Evolutionary conservation across 176 grass and related monocot species (phyloP).

Genomic region (Chloris gayana): DNA sequence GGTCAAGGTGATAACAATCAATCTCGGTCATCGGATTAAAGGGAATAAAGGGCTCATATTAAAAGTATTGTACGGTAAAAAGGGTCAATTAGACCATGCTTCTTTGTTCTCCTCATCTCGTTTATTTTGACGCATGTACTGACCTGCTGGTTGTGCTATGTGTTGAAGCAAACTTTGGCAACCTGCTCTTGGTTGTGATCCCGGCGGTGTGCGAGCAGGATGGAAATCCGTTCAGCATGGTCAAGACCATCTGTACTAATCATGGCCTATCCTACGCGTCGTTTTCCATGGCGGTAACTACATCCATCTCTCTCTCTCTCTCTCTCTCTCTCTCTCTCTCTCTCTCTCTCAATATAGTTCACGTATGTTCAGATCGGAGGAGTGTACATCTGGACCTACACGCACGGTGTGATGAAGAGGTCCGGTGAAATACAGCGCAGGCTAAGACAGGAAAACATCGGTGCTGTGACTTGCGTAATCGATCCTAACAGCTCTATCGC

Average conservation of each 20-base stretch:
- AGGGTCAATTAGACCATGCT: too few species aligned
- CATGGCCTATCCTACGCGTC: conserved; percentile 68
- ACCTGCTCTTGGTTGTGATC: conserved; percentile 63
- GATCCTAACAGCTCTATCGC: not conserved
- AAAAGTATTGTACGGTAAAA: too few species aligned
- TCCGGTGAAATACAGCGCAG: conserved; percentile 39
- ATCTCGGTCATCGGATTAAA: too few species aligned
- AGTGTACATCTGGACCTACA: conserved; percentile 73
- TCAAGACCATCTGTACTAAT: too few species aligned
- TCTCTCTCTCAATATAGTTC: too few species aligned
- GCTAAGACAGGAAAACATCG: not conserved
- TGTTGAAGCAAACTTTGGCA: conserved; percentile 64
- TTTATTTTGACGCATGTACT: not conserved
- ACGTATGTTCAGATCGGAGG: conserved; percentile 50
- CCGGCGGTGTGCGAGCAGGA: conserved; percentile 64
- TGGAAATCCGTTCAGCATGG: conserved; percentile 56
- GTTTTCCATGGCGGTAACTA: conserved; percentile 78
- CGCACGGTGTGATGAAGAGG: conserved; percentile 59
- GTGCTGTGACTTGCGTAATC: not conserved
- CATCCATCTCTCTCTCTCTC: not conserved
- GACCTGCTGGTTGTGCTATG: conserved; percentile 18
- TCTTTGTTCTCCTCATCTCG: not conserved
- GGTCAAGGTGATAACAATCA: too few species aligned
- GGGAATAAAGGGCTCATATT: too few species aligned
- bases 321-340: not conserved